phyloP scores from a whole-genome alignment of 805 yeast species.

The Maudiozyma turicensis region DNA sequence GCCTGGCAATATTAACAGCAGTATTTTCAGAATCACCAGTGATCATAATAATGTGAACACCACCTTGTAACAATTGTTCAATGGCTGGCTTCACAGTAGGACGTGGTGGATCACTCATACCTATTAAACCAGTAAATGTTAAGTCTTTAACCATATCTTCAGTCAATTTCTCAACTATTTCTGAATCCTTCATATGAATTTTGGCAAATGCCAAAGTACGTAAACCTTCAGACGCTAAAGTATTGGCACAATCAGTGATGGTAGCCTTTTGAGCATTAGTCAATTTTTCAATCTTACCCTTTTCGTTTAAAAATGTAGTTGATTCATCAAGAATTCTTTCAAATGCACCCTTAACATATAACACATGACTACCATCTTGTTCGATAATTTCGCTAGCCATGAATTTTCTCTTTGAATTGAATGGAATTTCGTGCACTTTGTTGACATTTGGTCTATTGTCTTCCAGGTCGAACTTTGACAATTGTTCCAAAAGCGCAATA shows the following conservation, averaged over 20 bases:
- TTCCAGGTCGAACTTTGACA: constrained; percentile 58
- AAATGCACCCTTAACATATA: constrained; percentile 83
- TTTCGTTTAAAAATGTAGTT: constrained; percentile 45
- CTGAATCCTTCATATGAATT: constrained; percentile 27
- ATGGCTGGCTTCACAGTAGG: constrained; percentile 72
- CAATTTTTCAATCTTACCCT: constrained; percentile 52
- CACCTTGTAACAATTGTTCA: constrained; percentile 71
- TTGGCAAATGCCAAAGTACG: constrained; percentile 78
- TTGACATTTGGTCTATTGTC: constrained; percentile 54
- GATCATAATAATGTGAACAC: constrained; percentile 96
- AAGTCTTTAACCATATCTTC: constrained; percentile 46
- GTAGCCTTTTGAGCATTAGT: constrained; percentile 38
- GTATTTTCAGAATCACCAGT: constrained; percentile 91
- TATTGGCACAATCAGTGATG: constrained; percentile 49
- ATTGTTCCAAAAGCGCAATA: constrained; percentile 74
- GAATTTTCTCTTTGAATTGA: constrained; percentile 73
- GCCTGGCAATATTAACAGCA: constrained; percentile 74
- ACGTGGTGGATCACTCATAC: constrained; percentile 98
- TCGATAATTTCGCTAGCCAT: constrained; percentile 74
- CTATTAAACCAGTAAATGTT: constrained; percentile 76
- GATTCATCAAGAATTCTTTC: constrained; percentile 62
- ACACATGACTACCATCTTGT: constrained; percentile 46
- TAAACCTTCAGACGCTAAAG: constrained; percentile 72
- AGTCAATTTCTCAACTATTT: constrained; percentile 17
- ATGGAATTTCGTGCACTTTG: constrained; percentile 69